phyloP scores from a whole-genome alignment of 257 asterid species.

The Cruciata laevipes region DNA sequence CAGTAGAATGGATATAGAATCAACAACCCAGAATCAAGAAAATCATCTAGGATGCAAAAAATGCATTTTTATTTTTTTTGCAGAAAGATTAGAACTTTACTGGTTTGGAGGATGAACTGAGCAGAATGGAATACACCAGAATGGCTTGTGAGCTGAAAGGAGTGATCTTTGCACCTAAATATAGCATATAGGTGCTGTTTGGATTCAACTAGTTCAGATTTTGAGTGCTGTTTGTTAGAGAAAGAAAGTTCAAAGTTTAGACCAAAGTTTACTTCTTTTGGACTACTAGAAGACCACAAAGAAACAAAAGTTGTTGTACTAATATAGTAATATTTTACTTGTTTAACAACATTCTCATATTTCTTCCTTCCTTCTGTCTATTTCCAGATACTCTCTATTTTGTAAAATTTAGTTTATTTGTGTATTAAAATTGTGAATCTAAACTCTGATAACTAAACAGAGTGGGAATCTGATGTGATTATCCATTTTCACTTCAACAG shows the following conservation, averaged over 20 bases:
- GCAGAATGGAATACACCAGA: neutral
- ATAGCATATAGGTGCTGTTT: neutral
- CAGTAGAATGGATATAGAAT: neutral
- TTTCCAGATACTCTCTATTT: neutral
- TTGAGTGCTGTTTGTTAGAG: neutral
- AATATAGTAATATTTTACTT: neutral
- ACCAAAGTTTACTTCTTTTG: neutral
- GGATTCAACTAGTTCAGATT: neutral
- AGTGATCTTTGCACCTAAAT: neutral
- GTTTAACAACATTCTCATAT: neutral
- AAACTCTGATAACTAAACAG: too few relatives aligned
- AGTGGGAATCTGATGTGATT: too few relatives aligned
- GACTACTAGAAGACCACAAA: neutral
- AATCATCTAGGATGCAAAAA: slow-evolving; percentile 1
- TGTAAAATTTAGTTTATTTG: too few relatives aligned
- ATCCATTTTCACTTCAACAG: too few relatives aligned
- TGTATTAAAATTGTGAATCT: too few relatives aligned
- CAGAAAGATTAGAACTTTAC: neutral
- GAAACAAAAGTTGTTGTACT: too few relatives aligned
- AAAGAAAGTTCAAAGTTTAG: neutral
- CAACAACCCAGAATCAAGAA: neutral
- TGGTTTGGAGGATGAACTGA: neutral
- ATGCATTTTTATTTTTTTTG: too few relatives aligned
- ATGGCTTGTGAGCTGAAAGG: neutral
- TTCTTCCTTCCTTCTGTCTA: neutral